phyloP scores from a whole-genome alignment of 1,139 yeast species.

The Zhuliangozyma blackwelliae region DNA sequence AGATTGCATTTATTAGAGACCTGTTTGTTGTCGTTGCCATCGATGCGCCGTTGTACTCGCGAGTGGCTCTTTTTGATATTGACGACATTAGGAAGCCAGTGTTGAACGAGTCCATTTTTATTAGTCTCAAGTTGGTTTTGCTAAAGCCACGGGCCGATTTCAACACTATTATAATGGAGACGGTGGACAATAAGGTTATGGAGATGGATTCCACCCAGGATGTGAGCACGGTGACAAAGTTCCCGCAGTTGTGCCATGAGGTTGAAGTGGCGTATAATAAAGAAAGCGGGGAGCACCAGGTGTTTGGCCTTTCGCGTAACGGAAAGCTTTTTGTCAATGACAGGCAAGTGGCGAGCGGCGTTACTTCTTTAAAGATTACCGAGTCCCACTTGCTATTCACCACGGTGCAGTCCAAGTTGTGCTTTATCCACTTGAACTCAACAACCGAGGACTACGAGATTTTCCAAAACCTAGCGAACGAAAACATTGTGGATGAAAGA shows the following conservation, averaged over 20 bases:
- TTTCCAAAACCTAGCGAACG: constrained; percentile 16
- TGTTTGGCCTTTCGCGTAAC: constrained; percentile 67
- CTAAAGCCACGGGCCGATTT: constrained; percentile 56
- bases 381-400: constrained; percentile 76
- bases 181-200: constrained; percentile 59
- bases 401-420: constrained; percentile 80
- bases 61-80: constrained; percentile 47
- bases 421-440: constrained; percentile 69
- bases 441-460: constrained; percentile 26
- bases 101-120: constrained; percentile 37
- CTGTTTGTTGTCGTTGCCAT: constrained; percentile 51
- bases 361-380: constrained; percentile 75
- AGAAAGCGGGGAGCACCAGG: constrained; percentile 23
- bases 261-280: constrained; percentile 43
- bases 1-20: constrained; percentile 55
- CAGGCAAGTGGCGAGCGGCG: constrained; percentile 64
- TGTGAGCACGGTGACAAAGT: constrained; percentile 35
- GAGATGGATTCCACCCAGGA: constrained; percentile 28
- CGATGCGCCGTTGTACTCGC: constrained; percentile 47
- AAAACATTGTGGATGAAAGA: constrained; percentile 62
- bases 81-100: constrained; percentile 35
- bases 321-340: constrained; percentile 74
- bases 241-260: constrained; percentile 70
- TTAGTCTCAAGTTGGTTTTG: constrained; percentile 50
- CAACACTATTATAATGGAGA: constrained; percentile 50